Evolutionary conservation across 768 basidiomycete genomes (phyloP), one percentile per base, ranked within the genome.

Genomic region (Serendipita sp.): DNA sequence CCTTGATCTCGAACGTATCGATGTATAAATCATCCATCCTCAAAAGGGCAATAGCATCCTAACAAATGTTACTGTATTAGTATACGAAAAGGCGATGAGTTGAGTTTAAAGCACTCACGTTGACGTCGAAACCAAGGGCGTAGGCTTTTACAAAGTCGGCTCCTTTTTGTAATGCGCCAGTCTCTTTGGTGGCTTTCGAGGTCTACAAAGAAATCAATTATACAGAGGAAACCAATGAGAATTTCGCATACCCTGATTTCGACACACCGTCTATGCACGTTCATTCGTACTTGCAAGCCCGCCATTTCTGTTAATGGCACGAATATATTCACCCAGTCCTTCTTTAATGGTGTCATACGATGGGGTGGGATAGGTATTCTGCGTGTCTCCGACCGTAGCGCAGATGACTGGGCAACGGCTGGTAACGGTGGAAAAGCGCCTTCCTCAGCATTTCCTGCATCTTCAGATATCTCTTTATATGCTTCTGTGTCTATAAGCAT

Each of bases 1-100:
- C 96, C 73, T 98, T 98, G 73, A 99, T 95, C 74, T 99, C 96
- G 69, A 96, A 96, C 2, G 94, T 93, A 69, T 98, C 96, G 50
- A 99, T 86, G 72, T 98, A 99, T 14, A 99, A 81, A 71, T 98
- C 96, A 70, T 99, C 96, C 68, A 99, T 72, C 65, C 96, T 83
- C 34, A 99, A 81, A 26, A 99, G 83, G 3, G 96, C 96, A 66
- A 99, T 89, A 3, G 95, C 85, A 68, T 99, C 96, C 90, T 97
- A 60, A 1, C 51, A 11, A 63, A 60, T 45, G 38, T 14, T 5
- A 17, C 5, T 16, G n/a, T 42, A 60, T 65, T 48, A 58, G 61
- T 2, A n/a, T 24, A 24, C 53, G 41, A 43, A 42, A 42, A 58
- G 53, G 50, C 30, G 13, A 43, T 5, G 26, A n/a, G n/a, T n/a